A percentile compares a stretch with the other conserved stretches of the same genome.
phyloP scores from a whole-genome alignment of 441 rosid species.

The Eruca vesicaria region DNA sequence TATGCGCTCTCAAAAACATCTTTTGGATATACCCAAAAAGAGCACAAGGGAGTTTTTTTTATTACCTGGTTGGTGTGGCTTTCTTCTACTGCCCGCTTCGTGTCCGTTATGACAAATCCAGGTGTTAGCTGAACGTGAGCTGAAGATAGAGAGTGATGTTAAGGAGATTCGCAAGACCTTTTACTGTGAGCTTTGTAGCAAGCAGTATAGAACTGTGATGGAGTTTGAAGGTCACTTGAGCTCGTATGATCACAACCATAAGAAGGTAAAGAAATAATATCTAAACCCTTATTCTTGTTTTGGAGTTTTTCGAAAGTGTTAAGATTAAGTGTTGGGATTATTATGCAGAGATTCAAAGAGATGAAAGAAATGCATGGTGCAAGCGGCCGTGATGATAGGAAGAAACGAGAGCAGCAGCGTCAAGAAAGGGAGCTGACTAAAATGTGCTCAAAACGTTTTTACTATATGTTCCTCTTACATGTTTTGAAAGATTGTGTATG shows the following conservation, averaged over 20 bases:
- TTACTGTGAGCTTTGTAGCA: constrained; percentile 92
- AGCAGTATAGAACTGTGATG: constrained; percentile 92
- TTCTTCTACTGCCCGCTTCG: constrained; percentile 92
- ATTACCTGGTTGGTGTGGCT: constrained; percentile 97
- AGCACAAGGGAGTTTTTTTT: constrained; percentile 84
- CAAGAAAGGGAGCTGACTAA: constrained; percentile 90
- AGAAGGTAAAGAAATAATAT: constrained; percentile 63
- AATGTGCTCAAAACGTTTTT: constrained; percentile 56
- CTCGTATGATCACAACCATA: constrained; percentile 98
- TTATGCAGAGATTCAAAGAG: constrained; percentile 87
- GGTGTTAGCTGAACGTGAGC: constrained; percentile 99
- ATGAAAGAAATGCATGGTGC: constrained; percentile 91
- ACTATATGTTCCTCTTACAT: background rate
- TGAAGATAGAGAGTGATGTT: constrained; percentile 92
- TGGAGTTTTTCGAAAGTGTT: background rate
- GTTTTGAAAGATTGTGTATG: background rate
- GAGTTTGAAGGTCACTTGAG: constrained; percentile 95
- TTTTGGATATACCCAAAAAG: constrained; percentile 53
- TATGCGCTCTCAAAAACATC: constrained; percentile 47
- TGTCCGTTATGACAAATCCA: constrained; percentile 98
- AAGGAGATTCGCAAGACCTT: constrained; percentile 89
- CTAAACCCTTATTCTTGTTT: background rate
- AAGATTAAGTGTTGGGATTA: background rate
- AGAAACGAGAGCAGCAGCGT: constrained; percentile 84
- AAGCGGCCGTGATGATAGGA: constrained; percentile 86